These are phyloP conservation scores for Wickerhamia fluorescens DNA, from an alignment of 805 yeast species.

Conservation along the genomic window DNA sequence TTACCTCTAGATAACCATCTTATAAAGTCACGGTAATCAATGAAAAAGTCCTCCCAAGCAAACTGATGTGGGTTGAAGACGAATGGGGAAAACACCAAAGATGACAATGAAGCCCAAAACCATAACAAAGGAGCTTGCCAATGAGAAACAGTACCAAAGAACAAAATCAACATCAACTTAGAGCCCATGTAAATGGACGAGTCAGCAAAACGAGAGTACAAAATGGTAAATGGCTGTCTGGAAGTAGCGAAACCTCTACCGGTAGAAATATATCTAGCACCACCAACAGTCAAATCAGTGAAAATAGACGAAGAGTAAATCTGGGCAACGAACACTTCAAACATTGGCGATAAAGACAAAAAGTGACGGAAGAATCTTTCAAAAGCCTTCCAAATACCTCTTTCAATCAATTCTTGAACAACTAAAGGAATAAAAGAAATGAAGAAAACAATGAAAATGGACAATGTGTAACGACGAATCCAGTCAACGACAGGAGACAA, in stretches of 20 bases:
- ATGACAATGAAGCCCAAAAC: conserved; percentile 93
- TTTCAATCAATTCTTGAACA: conserved; percentile 73
- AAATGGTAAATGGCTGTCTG: conserved; percentile 66
- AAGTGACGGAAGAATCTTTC: conserved; percentile 66
- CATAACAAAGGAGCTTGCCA: conserved; percentile 94
- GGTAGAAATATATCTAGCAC: conserved; percentile 80
- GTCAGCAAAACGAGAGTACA: conserved; percentile 74
- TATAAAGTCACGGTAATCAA: conserved; percentile 91
- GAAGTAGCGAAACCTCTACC: conserved; percentile 85
- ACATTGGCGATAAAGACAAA: conserved; percentile 67
- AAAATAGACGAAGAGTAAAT: conserved; percentile 65
- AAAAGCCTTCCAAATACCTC: conserved; percentile 72
- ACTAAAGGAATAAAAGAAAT: conserved; percentile 74
- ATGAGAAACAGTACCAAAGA: conserved; percentile 66
- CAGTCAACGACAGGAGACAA: conserved; percentile 69
- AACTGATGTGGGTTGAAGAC: conserved; percentile 97
- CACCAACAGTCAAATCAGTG: conserved; percentile 73
- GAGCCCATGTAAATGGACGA: conserved; percentile 83
- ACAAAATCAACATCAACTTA: conserved; percentile 62
- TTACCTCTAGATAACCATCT: conserved; percentile 91
- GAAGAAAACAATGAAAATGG: conserved; percentile 76
- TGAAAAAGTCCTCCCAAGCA: conserved; percentile 91
- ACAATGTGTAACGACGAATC: conserved; percentile 74
- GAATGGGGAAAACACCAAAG: conserved; percentile 88
- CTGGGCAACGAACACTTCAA: conserved; percentile 79